Base-by-base conservation (phyloP, 2,329 filamentous ascomycete species). In the Colletotrichum brevisporum region DNA sequence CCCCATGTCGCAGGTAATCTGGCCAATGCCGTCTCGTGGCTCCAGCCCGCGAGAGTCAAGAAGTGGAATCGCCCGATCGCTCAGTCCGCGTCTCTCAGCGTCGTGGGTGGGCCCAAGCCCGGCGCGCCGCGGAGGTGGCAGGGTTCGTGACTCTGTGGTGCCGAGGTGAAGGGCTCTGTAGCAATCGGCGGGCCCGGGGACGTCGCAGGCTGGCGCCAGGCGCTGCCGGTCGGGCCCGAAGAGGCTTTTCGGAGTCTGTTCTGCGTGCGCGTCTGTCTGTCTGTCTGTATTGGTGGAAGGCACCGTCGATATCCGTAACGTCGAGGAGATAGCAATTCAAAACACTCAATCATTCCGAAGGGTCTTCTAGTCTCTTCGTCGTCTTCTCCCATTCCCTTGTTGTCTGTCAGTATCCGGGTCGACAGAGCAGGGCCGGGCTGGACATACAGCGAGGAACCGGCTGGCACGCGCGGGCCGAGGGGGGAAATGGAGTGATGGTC, bases 61-160 rank as follows among this genome's bases (percentile, higher is more conserved):
- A 62, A 52, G 59, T 36, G 66, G 45, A 54, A 56, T 66, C 31
- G 62, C 18, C 50, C 62, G 66, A 66, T 56, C 47, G 55, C 48
- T 58, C 60, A 45, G 43, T 47, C 66, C 62, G 65, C 47, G 43
- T 50, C 51, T 59, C 55, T 48, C 18, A 60, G 9, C 50, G 45
- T 56, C 21, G 43, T 61, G 45, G 36, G 62, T 69, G 62, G 67
- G 56, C 62, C 62, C 54, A 51, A 61, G 43, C 67, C 60, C 55
- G 62, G 67, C 51, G 67, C 63, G 51, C 62, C 21, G 51, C 55
- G 62, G 63, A 51, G 31, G 50, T 66, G 62, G 51, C 62, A 69
- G 62, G 67, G 67, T 55, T 56, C 18, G 62, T 66, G 67, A 69
- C 56, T 69, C 55, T 67, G 16, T 61, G 55, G 21, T 69, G 67